These are phyloP conservation scores for Monosporozyma aerobia DNA, from an alignment of 805 yeast genomes.

Conservation along the genomic window DNA sequence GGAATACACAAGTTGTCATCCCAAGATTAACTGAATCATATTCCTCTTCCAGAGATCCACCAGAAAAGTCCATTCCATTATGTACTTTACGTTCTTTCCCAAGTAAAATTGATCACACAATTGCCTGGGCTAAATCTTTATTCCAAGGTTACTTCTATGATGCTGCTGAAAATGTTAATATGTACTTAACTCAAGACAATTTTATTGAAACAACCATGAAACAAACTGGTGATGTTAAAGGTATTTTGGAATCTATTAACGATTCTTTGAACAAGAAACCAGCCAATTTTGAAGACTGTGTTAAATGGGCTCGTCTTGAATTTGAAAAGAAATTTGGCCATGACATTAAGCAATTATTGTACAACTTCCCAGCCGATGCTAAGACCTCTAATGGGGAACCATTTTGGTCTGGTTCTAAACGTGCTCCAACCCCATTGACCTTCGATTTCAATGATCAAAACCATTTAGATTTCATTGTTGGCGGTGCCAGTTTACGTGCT, in stretches of 20 bases:
- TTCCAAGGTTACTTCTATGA: conserved; percentile 89
- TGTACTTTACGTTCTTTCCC: conserved; percentile 98
- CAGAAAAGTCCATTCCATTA: conserved; percentile 93
- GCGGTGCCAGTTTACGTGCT: conserved; percentile 88
- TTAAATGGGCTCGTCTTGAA: conserved; percentile 87
- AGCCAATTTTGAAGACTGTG: conserved; percentile 82
- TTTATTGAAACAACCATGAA: conserved; percentile 86
- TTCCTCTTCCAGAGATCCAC: conserved; percentile 96
- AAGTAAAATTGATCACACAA: conserved; percentile 94
- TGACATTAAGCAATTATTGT: conserved; percentile 83
- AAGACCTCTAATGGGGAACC: conserved; percentile 83
- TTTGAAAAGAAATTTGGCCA: conserved; percentile 78
- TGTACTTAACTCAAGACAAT: conserved; percentile 84
- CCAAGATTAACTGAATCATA: conserved; percentile 93
- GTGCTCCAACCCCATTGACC: conserved; percentile 81
- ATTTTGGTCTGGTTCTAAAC: conserved; percentile 96
- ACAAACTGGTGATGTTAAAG: conserved; percentile 86
- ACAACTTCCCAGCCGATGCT: conserved; percentile 92
- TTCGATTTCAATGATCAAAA: conserved; percentile 70
- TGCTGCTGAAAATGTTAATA: conserved; percentile 86
- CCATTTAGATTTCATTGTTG: conserved; percentile 75
- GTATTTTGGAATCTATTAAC: conserved; percentile 71
- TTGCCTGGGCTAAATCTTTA: conserved; percentile 96
- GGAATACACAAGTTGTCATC: conserved; percentile 92
- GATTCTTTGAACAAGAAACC: conserved; percentile 76